A percentile compares a stretch with the other conserved stretches of the same genome.
Conservation (phyloP, 2,329 filamentous ascomycete genomes). For the Verticillium klebahnii region DNA sequence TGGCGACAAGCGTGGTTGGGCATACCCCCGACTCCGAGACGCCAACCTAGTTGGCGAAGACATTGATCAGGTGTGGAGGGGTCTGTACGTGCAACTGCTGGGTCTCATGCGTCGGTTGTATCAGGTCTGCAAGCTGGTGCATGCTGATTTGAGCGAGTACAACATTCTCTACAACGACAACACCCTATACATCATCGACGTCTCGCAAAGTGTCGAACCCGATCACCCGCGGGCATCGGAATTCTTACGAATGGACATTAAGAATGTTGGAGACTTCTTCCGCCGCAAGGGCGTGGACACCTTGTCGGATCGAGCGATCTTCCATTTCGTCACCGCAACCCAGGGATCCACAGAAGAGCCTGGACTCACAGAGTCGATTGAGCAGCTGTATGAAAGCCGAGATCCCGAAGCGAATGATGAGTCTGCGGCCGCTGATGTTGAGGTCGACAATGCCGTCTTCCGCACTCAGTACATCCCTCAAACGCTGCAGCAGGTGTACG, state of each 20-base stretch:
- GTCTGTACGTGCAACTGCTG: slow-evolving; percentile 77
- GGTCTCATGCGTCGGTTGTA: slow-evolving; percentile 91
- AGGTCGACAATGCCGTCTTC: slow-evolving; percentile 88
- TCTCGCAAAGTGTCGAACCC: slow-evolving; percentile 95
- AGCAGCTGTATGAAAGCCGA: slow-evolving; percentile 60
- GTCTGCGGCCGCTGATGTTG: slow-evolving; percentile 50
- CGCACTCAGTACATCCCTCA: slow-evolving; percentile 95
- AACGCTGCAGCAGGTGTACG: slow-evolving; percentile 92
- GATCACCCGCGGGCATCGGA: slow-evolving; percentile 90
- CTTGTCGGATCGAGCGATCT: slow-evolving; percentile 73
- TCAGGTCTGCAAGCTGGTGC: slow-evolving; percentile 84
- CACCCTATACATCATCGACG: slow-evolving; percentile 89
- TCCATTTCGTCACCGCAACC: slow-evolving; percentile 71
- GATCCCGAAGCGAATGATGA: slow-evolving; percentile 45
- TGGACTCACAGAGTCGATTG: slow-evolving; percentile 56
- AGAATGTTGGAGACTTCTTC: slow-evolving; percentile 95
- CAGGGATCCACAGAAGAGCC: slow-evolving; percentile 58
- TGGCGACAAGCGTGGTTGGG: slow-evolving; percentile 79
- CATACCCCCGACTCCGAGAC: slow-evolving; percentile 84
- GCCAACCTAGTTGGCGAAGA: slow-evolving; percentile 69
- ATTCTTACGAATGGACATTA: slow-evolving; percentile 97
- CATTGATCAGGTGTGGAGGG: slow-evolving; percentile 66
- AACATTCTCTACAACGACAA: slow-evolving; percentile 87
- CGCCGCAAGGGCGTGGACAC: slow-evolving; percentile 76
- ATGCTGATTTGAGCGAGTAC: slow-evolving; percentile 97